Conservation (phyloP, 2,329 filamentous ascomycete species). For the Berkeleyomyces basicola region DNA sequence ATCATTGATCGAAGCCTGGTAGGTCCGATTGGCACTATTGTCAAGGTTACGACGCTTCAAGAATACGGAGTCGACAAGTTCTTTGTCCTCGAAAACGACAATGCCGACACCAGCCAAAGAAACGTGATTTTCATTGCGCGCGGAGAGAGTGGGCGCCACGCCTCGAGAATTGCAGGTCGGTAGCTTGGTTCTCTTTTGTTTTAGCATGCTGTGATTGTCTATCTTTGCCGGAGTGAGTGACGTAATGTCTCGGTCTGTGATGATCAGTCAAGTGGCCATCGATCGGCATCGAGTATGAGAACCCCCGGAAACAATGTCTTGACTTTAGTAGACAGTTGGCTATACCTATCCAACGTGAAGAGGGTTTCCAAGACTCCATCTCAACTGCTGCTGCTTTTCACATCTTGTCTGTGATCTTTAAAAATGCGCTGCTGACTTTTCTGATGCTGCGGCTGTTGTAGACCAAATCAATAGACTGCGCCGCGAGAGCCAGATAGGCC, state of each 20-base stretch:
- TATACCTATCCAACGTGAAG: neutral
- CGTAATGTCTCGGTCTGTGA: neutral
- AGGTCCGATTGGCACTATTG: slow-evolving; percentile 75
- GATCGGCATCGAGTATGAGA: neutral
- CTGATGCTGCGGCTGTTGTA: slow-evolving; percentile 23
- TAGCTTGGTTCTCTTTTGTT: slow-evolving; percentile 12
- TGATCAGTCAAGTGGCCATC: neutral
- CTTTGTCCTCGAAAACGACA: slow-evolving; percentile 90
- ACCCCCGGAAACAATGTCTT: neutral
- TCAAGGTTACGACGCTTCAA: slow-evolving; percentile 88
- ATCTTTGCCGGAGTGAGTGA: too few species aligned
- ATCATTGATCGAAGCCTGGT: slow-evolving; percentile 84
- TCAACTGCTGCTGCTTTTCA: neutral
- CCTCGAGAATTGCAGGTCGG: slow-evolving; percentile 78
- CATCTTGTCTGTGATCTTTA: neutral
- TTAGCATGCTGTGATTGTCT: neutral
- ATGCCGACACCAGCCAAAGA: slow-evolving; percentile 83
- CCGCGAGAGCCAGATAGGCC: slow-evolving; percentile 71
- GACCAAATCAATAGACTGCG: slow-evolving; percentile 84
- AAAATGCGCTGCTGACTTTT: neutral
- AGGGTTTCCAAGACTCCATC: neutral
- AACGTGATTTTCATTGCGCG: slow-evolving; percentile 90
- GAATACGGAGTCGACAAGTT: slow-evolving; percentile 97
- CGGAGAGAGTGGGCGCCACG: slow-evolving; percentile 73
- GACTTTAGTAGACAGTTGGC: neutral